phyloP scores from a whole-genome alignment of 106 monocot genomes.

The Allium sativum region DNA sequence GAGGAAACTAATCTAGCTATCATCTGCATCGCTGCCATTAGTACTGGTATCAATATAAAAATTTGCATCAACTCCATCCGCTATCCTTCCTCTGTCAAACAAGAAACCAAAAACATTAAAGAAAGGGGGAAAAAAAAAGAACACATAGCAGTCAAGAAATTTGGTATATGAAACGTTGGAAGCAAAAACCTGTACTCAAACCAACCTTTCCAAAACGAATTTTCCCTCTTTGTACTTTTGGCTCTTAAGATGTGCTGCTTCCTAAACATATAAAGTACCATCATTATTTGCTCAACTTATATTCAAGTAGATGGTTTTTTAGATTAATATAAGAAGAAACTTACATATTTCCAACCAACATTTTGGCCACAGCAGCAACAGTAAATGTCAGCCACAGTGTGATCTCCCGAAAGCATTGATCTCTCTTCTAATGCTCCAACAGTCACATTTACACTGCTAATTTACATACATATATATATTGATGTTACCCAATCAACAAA shows the following conservation, averaged over 20 bases:
- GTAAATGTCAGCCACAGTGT: slow-evolving; percentile 39
- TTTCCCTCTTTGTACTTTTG: slow-evolving; percentile 52
- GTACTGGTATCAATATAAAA: slow-evolving; percentile 23
- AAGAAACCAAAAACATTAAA: background rate
- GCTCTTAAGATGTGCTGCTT: slow-evolving; percentile 22
- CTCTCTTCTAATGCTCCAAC: slow-evolving; percentile 31
- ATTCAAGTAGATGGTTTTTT: background rate
- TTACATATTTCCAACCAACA: slow-evolving; percentile 57
- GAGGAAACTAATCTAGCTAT: slow-evolving; percentile 6
- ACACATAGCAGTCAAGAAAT: background rate
- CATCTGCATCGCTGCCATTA: slow-evolving; percentile 23
- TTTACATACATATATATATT: background rate
- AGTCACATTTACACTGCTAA: slow-evolving; percentile 20
- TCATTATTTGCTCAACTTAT: no score
- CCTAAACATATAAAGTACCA: slow-evolving; percentile 6
- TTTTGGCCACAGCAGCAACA: slow-evolving; percentile 45
- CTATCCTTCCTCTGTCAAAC: slow-evolving; percentile 26
- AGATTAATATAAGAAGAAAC: background rate
- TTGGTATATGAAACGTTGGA: background rate
- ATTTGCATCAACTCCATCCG: slow-evolving; percentile 18
- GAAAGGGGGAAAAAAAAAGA: background rate
- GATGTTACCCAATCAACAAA: no score
- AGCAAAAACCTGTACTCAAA: background rate
- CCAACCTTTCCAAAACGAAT: slow-evolving; percentile 39
- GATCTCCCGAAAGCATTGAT: slow-evolving; percentile 35